Evolutionary conservation across 2,329 filamentous ascomycete genomes (phyloP), one percentile per base, ranked within the genome.

Genomic region (Pyrenophora teres): DNA sequence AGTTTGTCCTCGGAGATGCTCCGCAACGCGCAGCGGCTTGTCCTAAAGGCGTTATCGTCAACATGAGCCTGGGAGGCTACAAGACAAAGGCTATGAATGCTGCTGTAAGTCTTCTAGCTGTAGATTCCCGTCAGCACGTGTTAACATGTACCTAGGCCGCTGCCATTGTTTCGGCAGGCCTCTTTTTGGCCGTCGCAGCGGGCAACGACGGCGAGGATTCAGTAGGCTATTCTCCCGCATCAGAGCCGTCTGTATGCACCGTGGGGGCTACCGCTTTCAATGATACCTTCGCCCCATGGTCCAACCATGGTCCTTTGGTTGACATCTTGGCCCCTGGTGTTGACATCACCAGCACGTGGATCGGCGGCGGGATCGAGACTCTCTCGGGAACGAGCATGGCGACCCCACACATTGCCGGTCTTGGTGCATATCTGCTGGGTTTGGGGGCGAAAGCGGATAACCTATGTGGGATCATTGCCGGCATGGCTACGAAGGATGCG

Each of bases 351-450:
- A 81, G 77, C 63, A 77, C 83, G 25, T 84, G 56, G 57, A 63
- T 60, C 32, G 52, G 77, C 30, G 70, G 72, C 37, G 69, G 67
- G 3, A 68, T 60, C 69, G 75, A 74, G 45, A 77, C 70, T 41
- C 78, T 85, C 59, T 80, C 78, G 10, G 86, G 85, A 13, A 88
- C 85, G 6, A 83, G 79, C 32, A 87, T 87, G 85, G 85, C 87
- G 30, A 81, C 81, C n/a, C 87, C 87, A 4, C 87, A 89, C 68
- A 78, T 90, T 46, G 81, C 83, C 31, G 87, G 87, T 45, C 77
- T 90, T 9, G 85, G 82, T 19, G 87, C 87, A 30, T 90, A 89
- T 73, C 76, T 90, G 38, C 83, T 89, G 75, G 70, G 72, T 9
- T 69, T 80, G 31, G 74, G 53, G 62, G 65, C 13, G 46, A 67